Percentiles rank a stretch among this genome's conserved stretches.
phyloP scores from a whole-genome alignment of 306 rosid genomes.

The Neltuma alba region DNA sequence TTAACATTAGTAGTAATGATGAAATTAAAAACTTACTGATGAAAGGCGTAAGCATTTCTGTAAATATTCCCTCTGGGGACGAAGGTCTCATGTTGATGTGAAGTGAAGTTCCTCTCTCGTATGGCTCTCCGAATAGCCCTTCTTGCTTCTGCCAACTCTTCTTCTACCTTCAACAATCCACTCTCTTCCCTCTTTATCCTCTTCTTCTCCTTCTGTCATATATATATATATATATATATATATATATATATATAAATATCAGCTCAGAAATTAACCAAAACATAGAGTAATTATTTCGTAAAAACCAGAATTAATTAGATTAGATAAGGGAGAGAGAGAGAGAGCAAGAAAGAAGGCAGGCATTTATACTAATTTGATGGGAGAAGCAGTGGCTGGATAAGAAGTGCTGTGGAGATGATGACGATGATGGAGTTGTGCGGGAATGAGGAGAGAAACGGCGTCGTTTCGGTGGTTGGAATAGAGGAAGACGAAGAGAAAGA shows the following conservation, averaged over 20 bases:
- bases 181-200: background rate
- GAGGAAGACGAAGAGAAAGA: slow-evolving; percentile 24
- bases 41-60: slow-evolving; percentile 66
- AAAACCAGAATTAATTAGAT: background rate
- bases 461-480: background rate
- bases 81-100: slow-evolving; percentile 45
- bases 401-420: slow-evolving; percentile 12
- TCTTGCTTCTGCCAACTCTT: slow-evolving; percentile 60
- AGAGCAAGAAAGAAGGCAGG: background rate
- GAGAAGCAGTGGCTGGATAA: background rate
- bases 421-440: background rate
- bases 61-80: slow-evolving; percentile 66
- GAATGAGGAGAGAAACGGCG: background rate
- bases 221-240: background rate
- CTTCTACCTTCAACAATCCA: slow-evolving; percentile 48
- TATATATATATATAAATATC: too few species aligned
- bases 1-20: background rate
- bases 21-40: slow-evolving; percentile 62
- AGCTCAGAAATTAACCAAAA: background rate
- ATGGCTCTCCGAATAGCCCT: slow-evolving; percentile 48
- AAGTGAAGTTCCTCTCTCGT: slow-evolving; percentile 43
- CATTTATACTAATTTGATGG: background rate
- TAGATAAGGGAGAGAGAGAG: background rate
- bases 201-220: slow-evolving; percentile 11
- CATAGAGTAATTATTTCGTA: background rate